phyloP scores from a whole-genome alignment of 257 asterid genomes.

The Plantago elongata region DNA sequence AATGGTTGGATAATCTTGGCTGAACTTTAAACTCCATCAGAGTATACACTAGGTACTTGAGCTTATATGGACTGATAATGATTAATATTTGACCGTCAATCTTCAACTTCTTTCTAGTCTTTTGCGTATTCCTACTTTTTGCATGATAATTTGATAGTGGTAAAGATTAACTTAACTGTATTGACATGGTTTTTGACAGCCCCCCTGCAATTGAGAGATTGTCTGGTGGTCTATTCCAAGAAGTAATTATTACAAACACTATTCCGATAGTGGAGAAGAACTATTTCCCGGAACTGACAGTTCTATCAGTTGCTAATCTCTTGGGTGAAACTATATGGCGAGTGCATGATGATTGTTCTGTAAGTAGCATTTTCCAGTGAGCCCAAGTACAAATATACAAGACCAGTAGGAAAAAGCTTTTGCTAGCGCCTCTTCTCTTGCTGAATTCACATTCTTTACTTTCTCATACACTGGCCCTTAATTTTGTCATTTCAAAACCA shows the following conservation, averaged over 20 bases:
- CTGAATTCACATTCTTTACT: too few relatives aligned
- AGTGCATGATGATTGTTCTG: conserved; percentile 88
- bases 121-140: too few relatives aligned
- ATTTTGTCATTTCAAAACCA: too few relatives aligned
- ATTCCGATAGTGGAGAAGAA: conserved; percentile 74
- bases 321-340: conserved; percentile 98
- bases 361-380: conserved; percentile 47
- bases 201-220: conserved; percentile 94
- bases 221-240: conserved; percentile 89
- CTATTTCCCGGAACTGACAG: conserved; percentile 78
- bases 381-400: neutral
- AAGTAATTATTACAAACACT: conserved; percentile 84
- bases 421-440: neutral
- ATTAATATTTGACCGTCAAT: too few relatives aligned
- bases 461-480: too few relatives aligned
- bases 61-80: neutral
- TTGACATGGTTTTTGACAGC: conserved; percentile 32
- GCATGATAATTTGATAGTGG: too few relatives aligned
- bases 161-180: too few relatives aligned
- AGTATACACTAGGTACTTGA: neutral
- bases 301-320: conserved; percentile 85
- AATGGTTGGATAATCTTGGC: too few relatives aligned
- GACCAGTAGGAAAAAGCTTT: neutral
- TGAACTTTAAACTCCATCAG: neutral
- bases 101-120: too few relatives aligned